These are phyloP conservation scores for Crepidotus variabilis DNA, from an alignment of 768 basidiomycete genomes.

Conservation along the genomic window DNA sequence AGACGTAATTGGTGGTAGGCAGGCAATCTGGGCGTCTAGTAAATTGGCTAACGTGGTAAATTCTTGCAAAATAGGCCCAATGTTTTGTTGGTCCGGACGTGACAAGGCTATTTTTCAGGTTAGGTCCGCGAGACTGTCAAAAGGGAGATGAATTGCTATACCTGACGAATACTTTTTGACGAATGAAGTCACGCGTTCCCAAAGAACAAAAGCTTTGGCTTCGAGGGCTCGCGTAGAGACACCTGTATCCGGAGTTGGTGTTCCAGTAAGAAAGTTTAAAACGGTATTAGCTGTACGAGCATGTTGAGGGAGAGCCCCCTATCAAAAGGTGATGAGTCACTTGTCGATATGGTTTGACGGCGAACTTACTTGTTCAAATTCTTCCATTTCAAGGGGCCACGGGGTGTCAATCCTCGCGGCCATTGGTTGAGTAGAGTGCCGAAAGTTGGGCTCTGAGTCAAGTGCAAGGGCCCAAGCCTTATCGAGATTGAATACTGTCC, in stretches of 20 bases:
- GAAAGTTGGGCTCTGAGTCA: slow-evolving; percentile 27
- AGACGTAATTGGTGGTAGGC: slow-evolving; percentile 9
- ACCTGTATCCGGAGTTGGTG: slow-evolving; percentile 17
- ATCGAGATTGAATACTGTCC: slow-evolving; percentile 32
- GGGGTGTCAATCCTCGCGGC: slow-evolving; percentile 29
- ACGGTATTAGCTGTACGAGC: slow-evolving; percentile 19
- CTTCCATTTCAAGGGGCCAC: slow-evolving; percentile 34
- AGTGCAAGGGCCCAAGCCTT: slow-evolving; percentile 41
- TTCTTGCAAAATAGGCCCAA: slow-evolving; percentile 16
- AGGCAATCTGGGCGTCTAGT: slow-evolving; percentile 16
- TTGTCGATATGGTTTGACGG: not conserved
- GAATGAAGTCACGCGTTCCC: slow-evolving; percentile 27
- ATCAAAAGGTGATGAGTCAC: not conserved
- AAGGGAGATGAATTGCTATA: slow-evolving; percentile 22
- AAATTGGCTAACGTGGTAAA: slow-evolving; percentile 20
- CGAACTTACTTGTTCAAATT: slow-evolving; percentile 27
- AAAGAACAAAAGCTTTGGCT: slow-evolving; percentile 27
- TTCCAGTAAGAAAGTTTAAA: slow-evolving; percentile 16
- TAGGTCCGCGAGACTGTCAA: not conserved
- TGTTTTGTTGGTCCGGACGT: slow-evolving; percentile 4
- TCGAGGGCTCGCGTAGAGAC: slow-evolving; percentile 19
- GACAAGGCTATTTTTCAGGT: not conserved
- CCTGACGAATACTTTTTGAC: slow-evolving; percentile 18
- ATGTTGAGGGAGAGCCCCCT: slow-evolving; percentile 18
- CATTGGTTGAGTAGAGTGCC: slow-evolving; percentile 16